Conservation (phyloP, 345 rosid species). For the Crucihimalaya himalaica region DNA sequence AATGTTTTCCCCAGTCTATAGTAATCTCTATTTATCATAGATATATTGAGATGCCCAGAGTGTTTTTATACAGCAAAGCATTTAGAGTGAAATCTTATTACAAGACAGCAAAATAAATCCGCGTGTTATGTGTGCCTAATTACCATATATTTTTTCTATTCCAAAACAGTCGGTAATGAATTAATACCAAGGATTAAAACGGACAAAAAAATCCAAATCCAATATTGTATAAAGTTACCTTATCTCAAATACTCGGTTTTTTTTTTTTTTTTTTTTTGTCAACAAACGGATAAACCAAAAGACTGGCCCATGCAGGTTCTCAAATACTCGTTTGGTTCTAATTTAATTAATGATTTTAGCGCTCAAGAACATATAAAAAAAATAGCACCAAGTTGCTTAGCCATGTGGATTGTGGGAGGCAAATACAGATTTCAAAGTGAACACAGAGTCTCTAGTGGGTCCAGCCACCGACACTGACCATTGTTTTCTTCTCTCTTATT, state of each 20-base stretch:
- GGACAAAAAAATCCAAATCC: too few relatives aligned
- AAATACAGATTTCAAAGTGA: conserved; percentile 35
- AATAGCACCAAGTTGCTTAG: conserved; percentile 19
- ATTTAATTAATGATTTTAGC: neutral
- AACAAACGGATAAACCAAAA: too few relatives aligned
- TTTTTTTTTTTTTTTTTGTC: too few relatives aligned
- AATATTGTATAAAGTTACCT: too few relatives aligned
- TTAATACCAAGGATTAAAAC: neutral
- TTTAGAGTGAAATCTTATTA: neutral
- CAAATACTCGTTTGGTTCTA: conserved; percentile 1
- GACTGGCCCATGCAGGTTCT: too few relatives aligned
- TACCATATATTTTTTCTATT: neutral
- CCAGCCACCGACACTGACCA: conserved; percentile 65
- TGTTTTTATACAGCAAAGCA: neutral
- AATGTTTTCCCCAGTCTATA: neutral
- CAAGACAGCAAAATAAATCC: neutral
- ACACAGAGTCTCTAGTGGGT: conserved; percentile 30
- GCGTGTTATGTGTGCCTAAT: neutral
- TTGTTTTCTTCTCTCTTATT: conserved; percentile 17
- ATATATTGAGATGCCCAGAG: neutral
- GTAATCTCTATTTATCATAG: neutral
- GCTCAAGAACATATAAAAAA: conserved; percentile 29
- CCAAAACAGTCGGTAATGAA: neutral
- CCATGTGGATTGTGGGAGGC: conserved; percentile 36
- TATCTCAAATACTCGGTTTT: too few relatives aligned